Evolutionary conservation across 768 basidiomycete species (phyloP).

Genomic region (Thelephora aurantiotincta): DNA sequence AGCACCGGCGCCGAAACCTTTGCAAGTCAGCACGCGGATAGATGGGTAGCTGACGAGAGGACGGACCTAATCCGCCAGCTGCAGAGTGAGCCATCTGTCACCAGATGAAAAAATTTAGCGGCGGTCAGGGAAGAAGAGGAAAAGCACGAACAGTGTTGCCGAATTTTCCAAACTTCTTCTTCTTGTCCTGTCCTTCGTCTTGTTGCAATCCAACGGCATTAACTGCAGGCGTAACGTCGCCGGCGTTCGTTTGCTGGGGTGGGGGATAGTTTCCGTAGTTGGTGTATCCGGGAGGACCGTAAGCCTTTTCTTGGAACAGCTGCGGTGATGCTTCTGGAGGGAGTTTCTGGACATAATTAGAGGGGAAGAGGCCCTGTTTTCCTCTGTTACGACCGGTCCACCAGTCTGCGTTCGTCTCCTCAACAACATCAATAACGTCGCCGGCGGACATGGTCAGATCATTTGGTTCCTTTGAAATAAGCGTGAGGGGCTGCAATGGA

Average conservation of each 20-base stretch:
- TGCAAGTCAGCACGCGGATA: constrained; percentile 20
- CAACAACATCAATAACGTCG: constrained; percentile 64
- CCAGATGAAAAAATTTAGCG: neutral
- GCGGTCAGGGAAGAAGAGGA: neutral
- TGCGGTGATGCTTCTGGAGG: constrained; percentile 10
- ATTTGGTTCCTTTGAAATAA: constrained; percentile 42
- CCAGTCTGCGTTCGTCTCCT: constrained; percentile 79
- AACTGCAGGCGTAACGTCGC: constrained; percentile 5
- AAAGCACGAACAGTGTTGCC: constrained; percentile 37
- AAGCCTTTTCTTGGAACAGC: constrained; percentile 9
- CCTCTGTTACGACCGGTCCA: constrained; percentile 62
- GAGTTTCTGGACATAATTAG: constrained; percentile 56
- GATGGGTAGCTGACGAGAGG: constrained; percentile 11
- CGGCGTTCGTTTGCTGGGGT: constrained; percentile 11
- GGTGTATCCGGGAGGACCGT: constrained; percentile 16
- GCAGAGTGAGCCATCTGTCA: constrained; percentile 22
- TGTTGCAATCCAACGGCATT: constrained; percentile 28
- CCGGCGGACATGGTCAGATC: constrained; percentile 69
- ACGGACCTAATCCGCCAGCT: constrained; percentile 58
- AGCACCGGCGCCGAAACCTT: constrained; percentile 21
- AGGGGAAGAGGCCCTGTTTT: constrained; percentile 64
- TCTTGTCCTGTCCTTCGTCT: constrained; percentile 21
- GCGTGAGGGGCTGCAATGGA: neutral
- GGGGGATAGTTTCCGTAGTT: constrained; percentile 20
- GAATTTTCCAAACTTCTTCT: constrained; percentile 44